Base-by-base conservation (phyloP, 2,329 filamentous ascomycete species). In the Penicillium sp. region DNA sequence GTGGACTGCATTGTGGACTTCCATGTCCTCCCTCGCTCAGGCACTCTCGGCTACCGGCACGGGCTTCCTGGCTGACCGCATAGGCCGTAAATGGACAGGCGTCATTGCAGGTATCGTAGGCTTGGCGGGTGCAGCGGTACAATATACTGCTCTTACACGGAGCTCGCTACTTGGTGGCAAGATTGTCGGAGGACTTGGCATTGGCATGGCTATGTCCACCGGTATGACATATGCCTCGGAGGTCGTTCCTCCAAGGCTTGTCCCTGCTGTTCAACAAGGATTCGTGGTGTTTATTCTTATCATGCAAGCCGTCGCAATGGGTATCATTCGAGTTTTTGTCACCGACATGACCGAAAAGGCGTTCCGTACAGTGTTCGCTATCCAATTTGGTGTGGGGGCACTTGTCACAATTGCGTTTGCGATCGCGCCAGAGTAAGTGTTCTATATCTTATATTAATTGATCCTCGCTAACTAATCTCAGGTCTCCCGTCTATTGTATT, bases 71-170 rank as follows among this genome's bases (percentile, higher is more conserved):
- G 71, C 70, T 1, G 74, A 77, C 37, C 68, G 51, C 8, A 69
- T 75, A 39, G 71, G 73, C 54, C 69, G 74, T 11, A 68, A 70
- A 44, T 74, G 69, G 63, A 72, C 71, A 3, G 66, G 73, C 22
- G 58, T 68, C 11, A 55, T 68, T 7, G 69, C 68, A 10, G 68
- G 65, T 4, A 52, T 71, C 2, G 52, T 69, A 48, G 59, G 59
- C 13, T 16, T 64, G 16, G 56, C 39, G 2, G 60, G 63, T 27
- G 61, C 63, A 5, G 52, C 53, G 8, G 54, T 65, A 1, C 55
- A 60, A 4, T 64, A 57, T 14, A 56, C 56, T 16, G 57, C 63
- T 2, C 48, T 54, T 1, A 62, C 59, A 9, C 50, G 59, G 16
- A 57, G 55, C 7, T 54, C 55, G 4, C 43, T 64, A n/a, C 46